These are phyloP conservation scores for Penicillium sp. DNA, from an alignment of 2,329 filamentous ascomycete genomes.

Conservation along the genomic window DNA sequence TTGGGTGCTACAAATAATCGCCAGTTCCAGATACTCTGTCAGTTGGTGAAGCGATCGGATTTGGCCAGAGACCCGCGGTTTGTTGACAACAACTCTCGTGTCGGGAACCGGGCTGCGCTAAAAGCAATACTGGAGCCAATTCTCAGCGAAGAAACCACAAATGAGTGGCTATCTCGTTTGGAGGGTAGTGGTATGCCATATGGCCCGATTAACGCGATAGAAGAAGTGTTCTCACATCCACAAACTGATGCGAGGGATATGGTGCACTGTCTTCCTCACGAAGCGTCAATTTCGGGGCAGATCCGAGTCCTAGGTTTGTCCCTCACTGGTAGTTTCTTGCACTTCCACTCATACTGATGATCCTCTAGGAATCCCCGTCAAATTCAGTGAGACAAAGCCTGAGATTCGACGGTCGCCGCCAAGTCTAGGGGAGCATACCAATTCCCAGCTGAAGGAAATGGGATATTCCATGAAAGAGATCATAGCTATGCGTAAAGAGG, in stretches of 20 bases:
- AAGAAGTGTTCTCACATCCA: conserved; percentile 46
- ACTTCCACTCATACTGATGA: no score
- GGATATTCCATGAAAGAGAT: conserved; percentile 13
- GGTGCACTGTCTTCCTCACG: conserved; percentile 30
- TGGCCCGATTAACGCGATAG: conserved; percentile 48
- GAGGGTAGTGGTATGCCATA: conserved; percentile 48
- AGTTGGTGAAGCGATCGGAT: conserved; percentile 57
- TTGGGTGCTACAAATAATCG: conserved; percentile 72
- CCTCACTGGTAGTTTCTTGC: background rate
- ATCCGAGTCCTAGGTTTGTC: conserved; percentile 32
- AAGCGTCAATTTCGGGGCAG: conserved; percentile 23
- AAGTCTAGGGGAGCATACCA: conserved; percentile 33
- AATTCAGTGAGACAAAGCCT: conserved; percentile 33
- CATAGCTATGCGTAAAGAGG: background rate
- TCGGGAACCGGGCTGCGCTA: conserved; percentile 50
- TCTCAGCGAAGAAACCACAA: conserved; percentile 39
- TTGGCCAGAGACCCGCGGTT: conserved; percentile 63
- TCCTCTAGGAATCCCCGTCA: conserved; percentile 26
- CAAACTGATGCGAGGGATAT: conserved; percentile 45
- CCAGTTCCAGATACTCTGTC: conserved; percentile 65
- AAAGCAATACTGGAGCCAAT: conserved; percentile 36
- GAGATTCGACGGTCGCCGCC: conserved; percentile 27
- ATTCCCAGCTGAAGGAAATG: conserved; percentile 25
- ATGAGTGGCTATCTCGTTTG: conserved; percentile 44
- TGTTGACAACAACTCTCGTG: conserved; percentile 61